Base-by-base conservation (phyloP, 106 monocot genomes). In the Dioscorea dumetorum region DNA sequence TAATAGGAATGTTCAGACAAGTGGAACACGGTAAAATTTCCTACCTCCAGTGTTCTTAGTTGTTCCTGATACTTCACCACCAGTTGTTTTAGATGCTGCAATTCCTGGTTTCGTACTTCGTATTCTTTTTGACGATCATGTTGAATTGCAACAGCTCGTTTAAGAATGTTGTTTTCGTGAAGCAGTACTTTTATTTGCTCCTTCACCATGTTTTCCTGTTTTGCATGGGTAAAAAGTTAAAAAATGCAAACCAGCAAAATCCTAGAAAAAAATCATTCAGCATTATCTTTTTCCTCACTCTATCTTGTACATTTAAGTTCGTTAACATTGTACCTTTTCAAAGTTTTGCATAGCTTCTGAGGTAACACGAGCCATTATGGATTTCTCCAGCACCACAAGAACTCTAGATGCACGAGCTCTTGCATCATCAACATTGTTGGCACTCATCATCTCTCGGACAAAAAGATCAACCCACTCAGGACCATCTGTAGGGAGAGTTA, bases 401-500 rank as follows among this genome's bases (percentile, higher is more conserved):
- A 79, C 88, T 72, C 62, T 75, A 2, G 86, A 83, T 12, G 91
- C 88, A 33, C 91, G 85, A 54, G 77, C 68, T 57, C 82, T 80
- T 0, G 95, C 91, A 72, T 95, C 88, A 52, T 84, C 80, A 33
- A 95, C 63, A 52, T 82, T 67, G 53, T 81, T 65, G n/a, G 95
- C 79, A 71, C 59, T 74, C 66, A 74, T 81, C 95, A 95, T 95
- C 68, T 95, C 95, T 61, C 67, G 74, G 24, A 91, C 91, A 73
- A 95, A 74, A 18, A 95, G 72, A 63, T 91, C 91, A 57, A 91
- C 88, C 95, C 95, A 95, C 75, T 83, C 85, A 69, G 88, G 74
- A 33, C 94, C 91, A 68, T 65, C 54, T 54, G 54, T 15, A 16
- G 54, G 54, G 13, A 54, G 19, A 54, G 19, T 18, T 54, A 18